Evolutionary conservation across 2,329 filamentous ascomycete species (phyloP).

Genomic region (Talaromyces sp.): DNA sequence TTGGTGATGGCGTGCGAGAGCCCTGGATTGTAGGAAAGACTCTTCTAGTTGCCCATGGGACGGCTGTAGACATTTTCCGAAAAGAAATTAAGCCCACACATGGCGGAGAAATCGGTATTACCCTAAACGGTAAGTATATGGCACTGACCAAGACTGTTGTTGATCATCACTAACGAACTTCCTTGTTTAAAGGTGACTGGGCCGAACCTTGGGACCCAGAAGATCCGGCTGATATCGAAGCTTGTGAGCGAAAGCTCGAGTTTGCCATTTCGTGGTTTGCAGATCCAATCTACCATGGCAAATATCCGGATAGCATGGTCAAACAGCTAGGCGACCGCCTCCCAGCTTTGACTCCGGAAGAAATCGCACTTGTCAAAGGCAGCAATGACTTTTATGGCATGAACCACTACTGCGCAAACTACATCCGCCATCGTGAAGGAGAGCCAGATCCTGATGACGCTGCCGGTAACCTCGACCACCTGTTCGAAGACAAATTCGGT

Average conservation of each 20-base stretch:
- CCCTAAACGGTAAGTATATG: slow-evolving; percentile 61
- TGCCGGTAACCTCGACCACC: slow-evolving; percentile 68
- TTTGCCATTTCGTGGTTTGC: slow-evolving; percentile 86
- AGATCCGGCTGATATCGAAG: slow-evolving; percentile 69
- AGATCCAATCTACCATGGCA: slow-evolving; percentile 78
- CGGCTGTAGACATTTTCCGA: slow-evolving; percentile 75
- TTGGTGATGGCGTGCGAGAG: slow-evolving; percentile 70
- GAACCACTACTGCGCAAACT: slow-evolving; percentile 91
- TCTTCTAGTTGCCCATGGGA: slow-evolving; percentile 71
- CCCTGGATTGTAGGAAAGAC: slow-evolving; percentile 80
- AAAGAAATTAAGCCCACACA: slow-evolving; percentile 71
- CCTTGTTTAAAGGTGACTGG: slow-evolving; percentile 57
- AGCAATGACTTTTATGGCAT: slow-evolving; percentile 92
- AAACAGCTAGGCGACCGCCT: slow-evolving; percentile 74
- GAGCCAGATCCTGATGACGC: slow-evolving; percentile 61
- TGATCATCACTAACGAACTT: neutral
- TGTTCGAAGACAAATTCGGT: slow-evolving; percentile 65
- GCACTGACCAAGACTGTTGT: neutral
- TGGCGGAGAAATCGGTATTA: slow-evolving; percentile 78
- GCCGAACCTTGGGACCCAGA: slow-evolving; percentile 76
- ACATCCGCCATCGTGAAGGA: slow-evolving; percentile 66
- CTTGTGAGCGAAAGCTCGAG: slow-evolving; percentile 74
- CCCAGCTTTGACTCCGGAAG: slow-evolving; percentile 67
- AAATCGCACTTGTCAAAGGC: slow-evolving; percentile 69
- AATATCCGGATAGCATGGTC: slow-evolving; percentile 78